Evolutionary conservation across 495 filamentous ascomycete genomes (phyloP), one percentile per base, ranked within the genome.

Genomic region (Aspergillus campestris): DNA sequence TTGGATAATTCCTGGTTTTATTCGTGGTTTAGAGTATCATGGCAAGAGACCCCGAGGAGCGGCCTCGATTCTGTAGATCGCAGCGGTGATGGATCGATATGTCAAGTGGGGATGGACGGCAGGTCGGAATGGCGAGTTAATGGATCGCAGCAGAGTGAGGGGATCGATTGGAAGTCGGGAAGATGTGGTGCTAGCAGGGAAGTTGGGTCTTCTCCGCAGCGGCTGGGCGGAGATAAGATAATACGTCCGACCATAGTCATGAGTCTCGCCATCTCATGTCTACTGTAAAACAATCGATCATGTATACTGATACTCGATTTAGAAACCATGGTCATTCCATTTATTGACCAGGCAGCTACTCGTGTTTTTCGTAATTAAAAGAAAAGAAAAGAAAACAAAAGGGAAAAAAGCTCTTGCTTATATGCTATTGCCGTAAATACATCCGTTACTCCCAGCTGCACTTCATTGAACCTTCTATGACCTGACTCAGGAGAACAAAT

Each of bases 401-500:
- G 6, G 15, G 14, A 24, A 36, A 31, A 35, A 9, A 42, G 36
- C 15, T 29, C 38, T 34, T 38, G 32, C 43, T 45, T 47, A 40
- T 51, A 44, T 39, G 50, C 47, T 42, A 46, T 47, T 42, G 30
- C 47, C 45, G 32, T 49, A 49, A 49, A 44, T 42, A 43, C 45
- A 46, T 34, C 42, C 34, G 9, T 38, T 33, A 39, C 44, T 45
- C 40, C 48, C 42, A 12, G 13, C 28, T 31, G 32, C 42, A 30
- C 12, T 27, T 10, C 18, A 9, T 34, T 11, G 10, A 34, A 24
- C 12, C 34, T 50, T 34, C 40, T 36, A 34, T 35, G 47, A 30
- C 38, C 32, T 14, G 18, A 36, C 31, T 66, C 60, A 74, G 46
- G 71, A 65, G 33, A 74, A 74, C 28, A 67, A 53, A 29, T 42